These are phyloP conservation scores for Tirmania nivea DNA, from an alignment of 495 filamentous ascomycete genomes.

Conservation along the genomic window DNA sequence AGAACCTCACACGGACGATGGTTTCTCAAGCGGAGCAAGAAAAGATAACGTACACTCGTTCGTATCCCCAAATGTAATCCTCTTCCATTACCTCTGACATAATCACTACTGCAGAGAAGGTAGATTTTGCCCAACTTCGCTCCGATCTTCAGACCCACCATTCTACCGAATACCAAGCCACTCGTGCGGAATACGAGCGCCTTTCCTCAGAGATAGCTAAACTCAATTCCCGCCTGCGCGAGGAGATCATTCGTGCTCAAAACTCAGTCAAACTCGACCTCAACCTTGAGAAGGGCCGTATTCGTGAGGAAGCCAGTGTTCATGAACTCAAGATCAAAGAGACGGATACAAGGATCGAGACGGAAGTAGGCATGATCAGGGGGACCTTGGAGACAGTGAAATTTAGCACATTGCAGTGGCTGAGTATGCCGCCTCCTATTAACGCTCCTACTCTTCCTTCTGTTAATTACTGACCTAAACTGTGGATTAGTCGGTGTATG, in stretches of 20 bases:
- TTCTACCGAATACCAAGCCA: constrained; percentile 69
- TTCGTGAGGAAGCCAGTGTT: constrained; percentile 86
- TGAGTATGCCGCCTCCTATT: constrained; percentile 32
- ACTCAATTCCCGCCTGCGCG: constrained; percentile 63
- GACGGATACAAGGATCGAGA: constrained; percentile 94
- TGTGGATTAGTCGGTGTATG: neutral
- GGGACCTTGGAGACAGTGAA: constrained; percentile 93
- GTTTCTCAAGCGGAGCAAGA: constrained; percentile 84
- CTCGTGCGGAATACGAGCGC: constrained; percentile 74
- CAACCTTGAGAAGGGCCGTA: constrained; percentile 91
- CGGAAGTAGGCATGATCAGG: constrained; percentile 75
- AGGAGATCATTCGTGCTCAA: constrained; percentile 87
- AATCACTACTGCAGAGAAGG: constrained; percentile 37
- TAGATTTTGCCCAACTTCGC: constrained; percentile 96
- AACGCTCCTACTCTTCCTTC: constrained; percentile 18
- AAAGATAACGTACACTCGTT: constrained; percentile 66
- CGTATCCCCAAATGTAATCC: neutral
- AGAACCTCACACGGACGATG: constrained; percentile 96
- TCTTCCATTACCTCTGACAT: neutral
- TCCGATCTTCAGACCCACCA: constrained; percentile 81
- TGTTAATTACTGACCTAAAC: too few species aligned
- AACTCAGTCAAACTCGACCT: constrained; percentile 76
- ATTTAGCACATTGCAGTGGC: constrained; percentile 92
- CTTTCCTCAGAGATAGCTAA: constrained; percentile 88
- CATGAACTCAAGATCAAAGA: constrained; percentile 98